phyloP scores from a whole-genome alignment of 192 early-diverging fungal species.

The Coemansia reversa region DNA sequence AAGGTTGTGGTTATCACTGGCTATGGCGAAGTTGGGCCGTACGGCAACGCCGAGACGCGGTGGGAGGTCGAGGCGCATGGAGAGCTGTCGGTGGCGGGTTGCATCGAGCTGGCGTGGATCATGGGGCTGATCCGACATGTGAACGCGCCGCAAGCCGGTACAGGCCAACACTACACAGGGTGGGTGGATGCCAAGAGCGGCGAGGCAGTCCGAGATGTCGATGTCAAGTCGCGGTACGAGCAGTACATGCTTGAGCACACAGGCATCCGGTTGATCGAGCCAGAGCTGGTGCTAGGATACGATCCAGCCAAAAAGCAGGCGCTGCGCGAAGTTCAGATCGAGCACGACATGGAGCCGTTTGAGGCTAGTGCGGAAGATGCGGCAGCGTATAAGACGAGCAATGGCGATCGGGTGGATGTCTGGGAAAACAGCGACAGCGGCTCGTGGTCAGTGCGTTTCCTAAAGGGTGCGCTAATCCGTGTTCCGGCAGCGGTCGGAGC shows the following conservation, averaged over 20 bases:
- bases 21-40: constrained; percentile 89
- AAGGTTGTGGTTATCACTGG: constrained; percentile 89
- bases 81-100: constrained; percentile 53
- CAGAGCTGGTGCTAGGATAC: constrained; percentile 70
- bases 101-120: constrained; percentile 95
- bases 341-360: constrained; percentile 79
- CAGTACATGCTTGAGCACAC: constrained; percentile 77
- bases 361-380: constrained; percentile 87
- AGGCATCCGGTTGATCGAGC: constrained; percentile 61
- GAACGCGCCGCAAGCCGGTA: constrained; percentile 42
- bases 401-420: constrained; percentile 73
- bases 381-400: constrained; percentile 71
- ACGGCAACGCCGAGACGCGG: constrained; percentile 84
- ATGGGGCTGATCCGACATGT: constrained; percentile 91
- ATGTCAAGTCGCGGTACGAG: constrained; percentile 88
- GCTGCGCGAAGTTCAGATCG: constrained; percentile 82
- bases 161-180: constrained; percentile 49
- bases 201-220: constrained; percentile 80
- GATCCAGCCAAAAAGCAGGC: constrained; percentile 79
- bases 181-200: constrained; percentile 86
- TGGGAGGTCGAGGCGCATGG: constrained; percentile 95
- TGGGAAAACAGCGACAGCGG: constrained; percentile 36
- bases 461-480: constrained; percentile 81
- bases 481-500: constrained; percentile 85
- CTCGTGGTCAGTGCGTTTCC: constrained; percentile 72